Conservation (phyloP, 2,329 filamentous ascomycete genomes). For the Fusarium tupiense region DNA sequence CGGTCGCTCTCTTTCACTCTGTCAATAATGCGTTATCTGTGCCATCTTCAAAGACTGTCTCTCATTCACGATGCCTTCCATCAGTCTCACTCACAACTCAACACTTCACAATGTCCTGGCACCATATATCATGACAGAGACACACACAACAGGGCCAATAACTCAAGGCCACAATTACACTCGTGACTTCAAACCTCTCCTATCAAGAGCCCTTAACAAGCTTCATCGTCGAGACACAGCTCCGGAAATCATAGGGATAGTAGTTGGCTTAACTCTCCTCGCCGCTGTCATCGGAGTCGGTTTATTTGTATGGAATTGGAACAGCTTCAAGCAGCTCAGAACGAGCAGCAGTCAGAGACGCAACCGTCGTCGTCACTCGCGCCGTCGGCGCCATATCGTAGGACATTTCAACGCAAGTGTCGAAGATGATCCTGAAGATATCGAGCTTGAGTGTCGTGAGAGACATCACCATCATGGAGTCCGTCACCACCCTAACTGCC, state of each 20-base stretch:
- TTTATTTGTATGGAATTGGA: constrained; percentile 25
- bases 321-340: neutral
- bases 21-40: neutral
- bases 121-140: neutral
- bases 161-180: neutral
- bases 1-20: neutral
- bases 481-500: neutral
- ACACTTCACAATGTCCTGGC: neutral
- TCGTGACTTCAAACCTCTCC: neutral
- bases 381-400: neutral
- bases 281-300: neutral
- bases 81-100: neutral
- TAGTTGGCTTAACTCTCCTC: constrained; percentile 18
- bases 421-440: neutral
- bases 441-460: neutral
- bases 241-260: constrained; percentile 13
- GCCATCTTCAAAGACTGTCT: neutral
- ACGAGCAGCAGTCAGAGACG: neutral
- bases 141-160: too few species aligned
- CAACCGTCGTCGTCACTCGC: neutral
- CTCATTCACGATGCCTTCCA: constrained; percentile 11
- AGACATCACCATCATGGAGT: neutral
- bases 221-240: constrained; percentile 15
- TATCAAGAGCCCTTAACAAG: neutral
- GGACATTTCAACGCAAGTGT: neutral